Evolutionary conservation across 495 filamentous ascomycete species (phyloP).

Genomic region (Extremus antarcticus): DNA sequence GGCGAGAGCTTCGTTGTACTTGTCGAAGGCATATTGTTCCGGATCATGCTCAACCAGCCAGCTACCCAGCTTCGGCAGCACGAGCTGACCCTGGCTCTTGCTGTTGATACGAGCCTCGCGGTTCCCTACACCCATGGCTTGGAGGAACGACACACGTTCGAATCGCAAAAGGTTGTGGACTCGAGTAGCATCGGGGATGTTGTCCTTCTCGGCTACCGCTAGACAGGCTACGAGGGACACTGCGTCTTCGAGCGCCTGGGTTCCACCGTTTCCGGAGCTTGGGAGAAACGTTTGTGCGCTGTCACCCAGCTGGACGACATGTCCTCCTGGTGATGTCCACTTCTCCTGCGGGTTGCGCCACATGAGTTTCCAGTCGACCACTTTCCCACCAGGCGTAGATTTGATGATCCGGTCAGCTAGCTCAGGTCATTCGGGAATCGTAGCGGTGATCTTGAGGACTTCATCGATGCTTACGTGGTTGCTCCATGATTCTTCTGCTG

Average conservation of each 20-base stretch:
- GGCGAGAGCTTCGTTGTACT: slow-evolving; percentile 33
- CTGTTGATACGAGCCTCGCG: slow-evolving; percentile 47
- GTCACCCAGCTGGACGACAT: slow-evolving; percentile 27
- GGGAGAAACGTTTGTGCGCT: slow-evolving; percentile 25
- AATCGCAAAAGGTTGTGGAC: slow-evolving; percentile 12
- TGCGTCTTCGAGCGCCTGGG: slow-evolving; percentile 29
- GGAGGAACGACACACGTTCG: slow-evolving; percentile 10
- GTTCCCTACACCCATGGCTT: slow-evolving; percentile 28
- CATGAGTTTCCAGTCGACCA: slow-evolving; percentile 27
- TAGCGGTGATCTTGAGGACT: slow-evolving; percentile 40
- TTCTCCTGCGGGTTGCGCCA: slow-evolving; percentile 27
- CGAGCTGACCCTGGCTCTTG: slow-evolving; percentile 43
- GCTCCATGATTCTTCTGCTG: slow-evolving; percentile 35
- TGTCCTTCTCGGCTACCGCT: slow-evolving; percentile 13
- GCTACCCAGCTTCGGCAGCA: slow-evolving; percentile 43
- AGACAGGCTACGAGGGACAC: slow-evolving; percentile 26
- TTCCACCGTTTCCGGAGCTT: slow-evolving; percentile 24
- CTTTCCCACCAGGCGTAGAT: slow-evolving; percentile 21
- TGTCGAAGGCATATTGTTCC: slow-evolving; percentile 45
- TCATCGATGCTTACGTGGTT: slow-evolving; percentile 42
- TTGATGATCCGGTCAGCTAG: slow-evolving; percentile 24
- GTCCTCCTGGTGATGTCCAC: slow-evolving; percentile 23
- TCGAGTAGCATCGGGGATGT: slow-evolving; percentile 8
- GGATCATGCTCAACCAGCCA: slow-evolving; percentile 53
- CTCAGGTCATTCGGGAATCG: slow-evolving; percentile 30